A percentile compares a stretch with the other conserved stretches of the same genome.
Conservation (phyloP, 768 basidiomycete genomes). For the Mycena rosella region DNA sequence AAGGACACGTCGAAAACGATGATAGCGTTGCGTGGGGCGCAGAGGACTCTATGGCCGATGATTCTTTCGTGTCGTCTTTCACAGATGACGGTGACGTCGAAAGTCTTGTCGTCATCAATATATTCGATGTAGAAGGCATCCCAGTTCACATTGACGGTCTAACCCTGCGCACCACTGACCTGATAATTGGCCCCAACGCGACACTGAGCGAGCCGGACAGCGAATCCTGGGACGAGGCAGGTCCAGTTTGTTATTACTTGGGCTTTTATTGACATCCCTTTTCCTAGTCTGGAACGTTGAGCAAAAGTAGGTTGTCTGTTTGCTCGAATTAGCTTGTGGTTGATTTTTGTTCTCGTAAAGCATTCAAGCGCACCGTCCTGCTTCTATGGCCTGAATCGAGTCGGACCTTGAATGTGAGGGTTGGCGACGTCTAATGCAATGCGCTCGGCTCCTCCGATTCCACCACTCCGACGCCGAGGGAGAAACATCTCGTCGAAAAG, state of each 20-base stretch:
- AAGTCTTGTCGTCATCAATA: not conserved
- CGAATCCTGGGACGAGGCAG: not conserved
- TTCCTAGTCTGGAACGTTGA: not conserved
- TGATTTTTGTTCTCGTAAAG: not conserved
- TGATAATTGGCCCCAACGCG: not conserved
- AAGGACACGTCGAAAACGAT: not conserved
- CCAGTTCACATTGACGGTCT: constrained; percentile 12
- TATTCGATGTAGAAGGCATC: constrained; percentile 2
- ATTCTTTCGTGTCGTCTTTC: not conserved
- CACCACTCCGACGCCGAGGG: constrained; percentile 6
- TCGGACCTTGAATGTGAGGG: not conserved
- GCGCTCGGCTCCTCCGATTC: constrained; percentile 5
- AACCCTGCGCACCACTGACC: not conserved
- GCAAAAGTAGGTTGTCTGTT: not conserved
- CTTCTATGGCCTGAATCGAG: constrained; percentile 16
- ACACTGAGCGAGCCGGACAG: not conserved
- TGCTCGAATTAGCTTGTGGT: not conserved
- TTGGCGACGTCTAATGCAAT: not conserved
- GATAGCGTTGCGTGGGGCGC: not conserved
- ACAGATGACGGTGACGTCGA: not conserved
- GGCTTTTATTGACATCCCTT: not conserved
- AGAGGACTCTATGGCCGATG: not conserved
- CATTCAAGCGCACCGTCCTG: constrained; percentile 9
- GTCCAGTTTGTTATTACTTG: not conserved
- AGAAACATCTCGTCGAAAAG: not conserved